Evolutionary conservation across 306 rosid species (phyloP).

Genomic region (Cicer pinnatifidum): DNA sequence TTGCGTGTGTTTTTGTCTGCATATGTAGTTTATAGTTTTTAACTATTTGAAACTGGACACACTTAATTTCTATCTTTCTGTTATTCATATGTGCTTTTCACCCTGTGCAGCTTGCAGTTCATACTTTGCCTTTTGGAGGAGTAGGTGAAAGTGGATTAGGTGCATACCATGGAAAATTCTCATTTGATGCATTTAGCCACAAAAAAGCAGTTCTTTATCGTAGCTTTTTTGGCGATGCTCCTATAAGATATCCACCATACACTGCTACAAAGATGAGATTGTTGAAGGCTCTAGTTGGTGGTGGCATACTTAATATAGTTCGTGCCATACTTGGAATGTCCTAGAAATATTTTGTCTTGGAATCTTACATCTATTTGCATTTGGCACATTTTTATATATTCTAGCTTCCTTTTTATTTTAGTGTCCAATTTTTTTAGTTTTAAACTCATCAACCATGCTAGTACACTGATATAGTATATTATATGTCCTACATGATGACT

Average conservation of each 20-base stretch:
- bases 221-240: constrained; percentile 67
- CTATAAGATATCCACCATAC: constrained; percentile 93
- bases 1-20: too few species aligned
- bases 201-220: constrained; percentile 93
- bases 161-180: constrained; percentile 93
- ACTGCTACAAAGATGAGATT: constrained; percentile 68
- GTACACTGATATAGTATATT: neutral
- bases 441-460: neutral
- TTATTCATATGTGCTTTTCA: constrained; percentile 20
- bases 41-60: constrained; percentile 10
- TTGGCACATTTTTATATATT: constrained; percentile 12
- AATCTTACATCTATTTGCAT: neutral
- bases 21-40: neutral
- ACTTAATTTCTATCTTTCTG: constrained; percentile 8
- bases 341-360: constrained; percentile 38
- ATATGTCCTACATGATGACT: neutral
- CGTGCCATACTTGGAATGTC: constrained; percentile 80
- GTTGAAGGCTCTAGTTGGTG: constrained; percentile 78
- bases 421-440: neutral
- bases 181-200: constrained; percentile 93
- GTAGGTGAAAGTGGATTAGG: constrained; percentile 98
- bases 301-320: constrained; percentile 62
- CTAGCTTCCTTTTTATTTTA: constrained; percentile 35
- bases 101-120: constrained; percentile 71
- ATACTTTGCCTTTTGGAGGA: constrained; percentile 92